Conservation (phyloP, 352 stramenopile genomes). For the Globisporangium nodosum region DNA sequence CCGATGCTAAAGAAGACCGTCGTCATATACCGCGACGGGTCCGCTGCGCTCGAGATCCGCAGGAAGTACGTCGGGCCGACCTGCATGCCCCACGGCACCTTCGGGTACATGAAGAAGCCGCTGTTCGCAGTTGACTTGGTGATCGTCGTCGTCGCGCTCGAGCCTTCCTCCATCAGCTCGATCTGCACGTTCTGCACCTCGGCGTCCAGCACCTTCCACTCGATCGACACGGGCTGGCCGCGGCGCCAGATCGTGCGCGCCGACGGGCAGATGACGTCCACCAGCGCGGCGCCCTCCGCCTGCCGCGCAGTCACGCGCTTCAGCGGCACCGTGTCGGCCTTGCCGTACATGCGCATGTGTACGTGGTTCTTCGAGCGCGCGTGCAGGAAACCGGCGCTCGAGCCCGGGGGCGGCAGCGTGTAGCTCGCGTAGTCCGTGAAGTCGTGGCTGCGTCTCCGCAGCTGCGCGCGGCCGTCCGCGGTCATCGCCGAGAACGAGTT, state of each 20-base stretch:
- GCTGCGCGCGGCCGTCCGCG: conserved; percentile 32
- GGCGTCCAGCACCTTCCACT: conserved; percentile 65
- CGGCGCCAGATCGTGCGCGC: conserved; percentile 60
- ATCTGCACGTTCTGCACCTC: conserved; percentile 47
- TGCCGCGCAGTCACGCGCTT: conserved; percentile 24
- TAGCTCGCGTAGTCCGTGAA: conserved; percentile 25
- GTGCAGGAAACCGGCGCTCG: conserved; percentile 10
- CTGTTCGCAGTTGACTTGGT: conserved; percentile 53
- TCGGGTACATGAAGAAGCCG: conserved; percentile 61
- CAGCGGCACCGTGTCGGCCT: conserved; percentile 14
- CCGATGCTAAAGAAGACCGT: conserved; percentile 69
- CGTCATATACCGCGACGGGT: conserved; percentile 43
- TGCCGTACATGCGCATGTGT: conserved; percentile 58
- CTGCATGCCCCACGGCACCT: conserved; percentile 83
- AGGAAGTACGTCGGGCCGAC: conserved; percentile 76
- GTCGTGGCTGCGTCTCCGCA: conserved; percentile 44
- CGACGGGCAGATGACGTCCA: conserved; percentile 35
- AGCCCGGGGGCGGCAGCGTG: conserved; percentile 16
- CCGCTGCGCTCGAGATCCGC: conserved; percentile 39
- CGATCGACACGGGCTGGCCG: conserved; percentile 58
- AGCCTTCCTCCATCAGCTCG: conserved; percentile 63
- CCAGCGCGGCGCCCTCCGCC: conserved; percentile 30
- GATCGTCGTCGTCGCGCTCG: conserved; percentile 61
- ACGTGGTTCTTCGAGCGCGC: conserved; percentile 26
- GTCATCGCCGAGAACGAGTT: conserved; percentile 39